Base-by-base conservation (phyloP, 2,329 filamentous ascomycete genomes). In the Beauveria rudraprayagi region DNA sequence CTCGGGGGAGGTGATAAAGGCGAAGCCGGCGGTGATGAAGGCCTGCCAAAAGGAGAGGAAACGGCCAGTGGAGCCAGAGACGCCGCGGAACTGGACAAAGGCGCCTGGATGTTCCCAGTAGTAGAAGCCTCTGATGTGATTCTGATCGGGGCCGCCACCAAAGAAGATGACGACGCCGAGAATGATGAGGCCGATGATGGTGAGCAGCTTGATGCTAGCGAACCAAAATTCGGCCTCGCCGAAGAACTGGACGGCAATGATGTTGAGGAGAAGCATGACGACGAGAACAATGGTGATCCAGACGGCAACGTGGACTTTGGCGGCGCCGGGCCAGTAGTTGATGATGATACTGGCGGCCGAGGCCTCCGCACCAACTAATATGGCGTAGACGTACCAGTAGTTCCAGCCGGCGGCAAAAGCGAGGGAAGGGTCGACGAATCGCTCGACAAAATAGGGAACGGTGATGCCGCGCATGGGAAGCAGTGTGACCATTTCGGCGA, bases 181-280 rank as follows among this genome's bases (percentile, higher is more conserved):
- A 56, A 85, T 79, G 68, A 85, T 79, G 56, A 86, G 76, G 19
- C 82, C 83, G 19, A 82, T 68, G 64, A 86, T 83, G 62, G 80
- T 81, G 63, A 84, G 76, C 47, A 86, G 75, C 72, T 87, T 87
- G 72, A 85, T 77, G 56, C 78, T 80, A 47, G 82, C 80, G 64
- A 85, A 85, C 76, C 81, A 81, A 67, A 86, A 86, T 68, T 86
- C 83, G 51, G 82, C 78, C 70, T 87, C 83, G 47, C 83, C 83
- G 66, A 84, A 86, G 64, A 82, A 75, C 56, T 75, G 73, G 19
- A 85, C 80, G 56, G 81, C 80, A 58, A 84, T 76, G 63, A 83
- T 80, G 69, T 85, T 86, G 65, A 85, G 76, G 11, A 75, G 63
- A 9, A 85, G 71, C 62, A 82, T 80, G 55, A 85, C 76, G 40